These are phyloP conservation scores for Phylloporus sp. DNA, from an alignment of 1,284 basidiomycete genomes.

Conservation along the genomic window DNA sequence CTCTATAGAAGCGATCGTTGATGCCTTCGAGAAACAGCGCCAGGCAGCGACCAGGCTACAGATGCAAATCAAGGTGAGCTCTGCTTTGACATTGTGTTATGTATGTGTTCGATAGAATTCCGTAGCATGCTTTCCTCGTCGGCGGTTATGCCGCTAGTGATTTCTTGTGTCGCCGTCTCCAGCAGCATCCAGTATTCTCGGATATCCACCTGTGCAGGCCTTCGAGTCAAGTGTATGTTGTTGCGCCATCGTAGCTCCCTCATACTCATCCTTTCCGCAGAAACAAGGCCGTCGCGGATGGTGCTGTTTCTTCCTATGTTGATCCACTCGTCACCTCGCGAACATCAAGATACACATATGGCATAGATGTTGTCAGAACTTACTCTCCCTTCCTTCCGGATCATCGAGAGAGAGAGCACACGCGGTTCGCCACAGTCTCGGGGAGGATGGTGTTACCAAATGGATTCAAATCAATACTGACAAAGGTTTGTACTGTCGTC, in stretches of 20 bases:
- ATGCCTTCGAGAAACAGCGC: conserved; percentile 41
- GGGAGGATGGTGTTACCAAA: conserved; percentile 26
- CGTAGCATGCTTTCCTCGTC: conserved; percentile 30
- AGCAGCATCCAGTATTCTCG: conserved; percentile 31
- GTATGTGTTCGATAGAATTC: not conserved
- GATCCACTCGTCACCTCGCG: not conserved
- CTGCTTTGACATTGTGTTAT: not conserved
- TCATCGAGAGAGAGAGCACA: conserved; percentile 35
- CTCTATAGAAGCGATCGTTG: conserved; percentile 5
- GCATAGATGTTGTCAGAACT: conserved; percentile 25
- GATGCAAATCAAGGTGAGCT: conserved; percentile 21
- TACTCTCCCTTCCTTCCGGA: conserved; percentile 37
- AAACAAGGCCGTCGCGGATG: conserved; percentile 50
- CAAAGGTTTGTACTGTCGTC: conserved; percentile 25
- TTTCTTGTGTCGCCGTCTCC: conserved; percentile 47
- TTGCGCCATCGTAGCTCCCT: not conserved
- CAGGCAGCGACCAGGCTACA: conserved; percentile 16
- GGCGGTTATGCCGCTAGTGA: conserved; percentile 57
- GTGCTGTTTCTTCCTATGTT: conserved; percentile 7
- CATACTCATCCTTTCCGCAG: conserved; percentile 30
- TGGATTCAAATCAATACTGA: conserved; percentile 33
- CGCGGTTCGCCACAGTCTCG: not conserved
- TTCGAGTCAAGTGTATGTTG: conserved; percentile 42
- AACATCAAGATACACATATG: conserved; percentile 45
- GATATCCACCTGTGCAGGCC: conserved; percentile 42